Percentiles rank a stretch among this genome's conserved stretches.
These are phyloP conservation scores for Astrothelium macrocarpum DNA, from an alignment of 495 filamentous ascomycete species.

Conservation along the genomic window DNA sequence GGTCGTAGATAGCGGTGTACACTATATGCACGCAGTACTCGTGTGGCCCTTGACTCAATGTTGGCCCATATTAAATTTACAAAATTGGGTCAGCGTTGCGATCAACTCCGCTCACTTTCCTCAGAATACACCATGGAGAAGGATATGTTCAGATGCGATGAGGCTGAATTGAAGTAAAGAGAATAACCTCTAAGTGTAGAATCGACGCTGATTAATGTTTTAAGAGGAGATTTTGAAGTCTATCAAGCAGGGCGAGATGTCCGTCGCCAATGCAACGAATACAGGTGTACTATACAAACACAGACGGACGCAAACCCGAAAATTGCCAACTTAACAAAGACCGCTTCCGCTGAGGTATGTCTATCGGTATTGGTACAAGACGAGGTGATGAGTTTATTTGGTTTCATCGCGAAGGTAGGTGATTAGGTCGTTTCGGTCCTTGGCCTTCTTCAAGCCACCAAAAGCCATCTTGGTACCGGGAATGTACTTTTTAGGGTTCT, in stretches of 20 bases:
- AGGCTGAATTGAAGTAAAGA: neutral
- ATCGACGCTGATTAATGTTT: no score
- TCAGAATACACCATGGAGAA: no score
- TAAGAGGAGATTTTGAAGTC: slow-evolving; percentile 4
- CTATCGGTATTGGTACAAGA: slow-evolving; percentile 24
- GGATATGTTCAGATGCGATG: no score
- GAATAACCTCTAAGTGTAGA: no score
- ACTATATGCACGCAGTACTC: no score
- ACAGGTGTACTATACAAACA: neutral
- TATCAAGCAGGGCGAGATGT: neutral
- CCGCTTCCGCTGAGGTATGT: slow-evolving; percentile 18
- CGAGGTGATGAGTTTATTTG: slow-evolving; percentile 23
- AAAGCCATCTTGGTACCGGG: slow-evolving; percentile 99
- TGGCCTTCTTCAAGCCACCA: slow-evolving; percentile 98
- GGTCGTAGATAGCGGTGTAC: no score
- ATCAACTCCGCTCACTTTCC: no score
- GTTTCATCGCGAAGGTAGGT: slow-evolving; percentile 43
- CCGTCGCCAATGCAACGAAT: neutral
- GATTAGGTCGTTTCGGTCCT: slow-evolving; percentile 99
- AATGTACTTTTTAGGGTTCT: slow-evolving; percentile 94
- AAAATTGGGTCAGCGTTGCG: no score
- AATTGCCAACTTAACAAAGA: neutral
- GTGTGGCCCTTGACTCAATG: no score
- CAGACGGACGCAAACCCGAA: neutral
- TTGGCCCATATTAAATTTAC: no score